phyloP scores from a whole-genome alignment of 2,329 filamentous ascomycete genomes.

The Calonectria ilicicola region DNA sequence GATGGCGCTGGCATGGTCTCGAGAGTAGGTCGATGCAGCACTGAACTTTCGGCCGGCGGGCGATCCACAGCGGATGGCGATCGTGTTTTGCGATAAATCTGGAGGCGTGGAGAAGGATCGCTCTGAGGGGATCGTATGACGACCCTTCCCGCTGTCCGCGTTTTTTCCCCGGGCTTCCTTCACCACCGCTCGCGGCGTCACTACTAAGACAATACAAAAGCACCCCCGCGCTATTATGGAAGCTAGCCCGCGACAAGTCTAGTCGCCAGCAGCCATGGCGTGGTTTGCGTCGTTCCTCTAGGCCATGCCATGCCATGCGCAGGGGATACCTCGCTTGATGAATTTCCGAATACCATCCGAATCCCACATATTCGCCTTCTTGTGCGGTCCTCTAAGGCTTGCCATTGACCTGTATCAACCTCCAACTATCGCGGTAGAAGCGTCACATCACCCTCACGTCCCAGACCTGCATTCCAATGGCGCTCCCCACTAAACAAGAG shows the following conservation, averaged over 20 bases:
- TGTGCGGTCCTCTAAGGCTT: background rate
- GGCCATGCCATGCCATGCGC: background rate
- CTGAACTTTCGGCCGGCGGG: background rate
- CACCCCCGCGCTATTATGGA: background rate
- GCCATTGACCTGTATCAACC: background rate
- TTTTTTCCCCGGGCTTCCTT: background rate
- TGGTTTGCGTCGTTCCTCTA: background rate
- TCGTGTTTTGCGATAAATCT: background rate
- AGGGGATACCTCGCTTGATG: background rate
- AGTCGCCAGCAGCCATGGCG: conserved; percentile 12
- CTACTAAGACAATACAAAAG: background rate
- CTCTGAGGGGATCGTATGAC: background rate
- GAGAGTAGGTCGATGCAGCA: background rate
- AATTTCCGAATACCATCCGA: conserved; percentile 12
- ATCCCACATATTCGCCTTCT: background rate
- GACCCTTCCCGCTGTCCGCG: background rate
- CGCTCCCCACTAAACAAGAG: conserved; percentile 33
- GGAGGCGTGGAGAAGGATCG: background rate
- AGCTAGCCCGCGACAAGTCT: conserved; percentile 15
- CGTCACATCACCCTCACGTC: background rate
- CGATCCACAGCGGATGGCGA: background rate
- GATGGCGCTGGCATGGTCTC: background rate
- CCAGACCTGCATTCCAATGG: conserved; percentile 8
- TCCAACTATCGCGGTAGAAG: background rate
- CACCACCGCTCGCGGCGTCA: background rate